Conservation (phyloP, 495 filamentous ascomycete genomes). For the Glonium stellatum region DNA sequence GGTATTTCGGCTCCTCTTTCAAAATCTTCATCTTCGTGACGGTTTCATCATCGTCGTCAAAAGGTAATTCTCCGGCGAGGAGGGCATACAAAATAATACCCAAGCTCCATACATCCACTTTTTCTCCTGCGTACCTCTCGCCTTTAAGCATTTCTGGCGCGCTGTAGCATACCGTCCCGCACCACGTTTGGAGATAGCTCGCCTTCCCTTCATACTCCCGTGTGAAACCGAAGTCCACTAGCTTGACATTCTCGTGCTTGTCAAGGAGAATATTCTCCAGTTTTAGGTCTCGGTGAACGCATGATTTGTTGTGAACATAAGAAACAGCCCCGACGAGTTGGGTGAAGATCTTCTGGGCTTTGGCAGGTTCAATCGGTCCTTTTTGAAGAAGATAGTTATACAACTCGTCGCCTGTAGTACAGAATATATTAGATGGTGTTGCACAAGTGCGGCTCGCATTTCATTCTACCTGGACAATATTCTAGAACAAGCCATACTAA, state of each 20-base stretch:
- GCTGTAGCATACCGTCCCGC: slow-evolving; percentile 94
- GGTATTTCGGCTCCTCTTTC: slow-evolving; percentile 73
- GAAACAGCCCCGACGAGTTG: slow-evolving; percentile 92
- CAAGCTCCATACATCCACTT: slow-evolving; percentile 96
- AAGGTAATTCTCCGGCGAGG: slow-evolving; percentile 86
- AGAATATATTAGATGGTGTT: slow-evolving; percentile 4
- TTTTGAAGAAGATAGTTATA: slow-evolving; percentile 90
- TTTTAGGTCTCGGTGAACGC: slow-evolving; percentile 94
- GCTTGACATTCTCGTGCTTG: slow-evolving; percentile 94
- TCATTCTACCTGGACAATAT: slow-evolving; percentile 76
- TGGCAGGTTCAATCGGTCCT: slow-evolving; percentile 75
- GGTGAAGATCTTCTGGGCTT: slow-evolving; percentile 91
- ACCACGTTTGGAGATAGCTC: slow-evolving; percentile 95
- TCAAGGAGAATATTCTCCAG: slow-evolving; percentile 95
- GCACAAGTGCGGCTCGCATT: background rate
- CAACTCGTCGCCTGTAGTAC: slow-evolving; percentile 73
- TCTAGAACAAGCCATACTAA: slow-evolving; percentile 95
- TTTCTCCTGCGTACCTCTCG: slow-evolving; percentile 95
- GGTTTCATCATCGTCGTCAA: slow-evolving; percentile 82
- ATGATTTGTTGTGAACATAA: slow-evolving; percentile 92
- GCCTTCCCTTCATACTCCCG: slow-evolving; percentile 93
- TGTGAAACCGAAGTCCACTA: slow-evolving; percentile 98
- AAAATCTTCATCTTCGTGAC: slow-evolving; percentile 80
- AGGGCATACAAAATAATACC: slow-evolving; percentile 94
- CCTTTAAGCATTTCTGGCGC: slow-evolving; percentile 98